A percentile compares a stretch with the other conserved stretches of the same genome.
phyloP scores from a whole-genome alignment of 331 rosid species.

The Phaseolus coccineus region DNA sequence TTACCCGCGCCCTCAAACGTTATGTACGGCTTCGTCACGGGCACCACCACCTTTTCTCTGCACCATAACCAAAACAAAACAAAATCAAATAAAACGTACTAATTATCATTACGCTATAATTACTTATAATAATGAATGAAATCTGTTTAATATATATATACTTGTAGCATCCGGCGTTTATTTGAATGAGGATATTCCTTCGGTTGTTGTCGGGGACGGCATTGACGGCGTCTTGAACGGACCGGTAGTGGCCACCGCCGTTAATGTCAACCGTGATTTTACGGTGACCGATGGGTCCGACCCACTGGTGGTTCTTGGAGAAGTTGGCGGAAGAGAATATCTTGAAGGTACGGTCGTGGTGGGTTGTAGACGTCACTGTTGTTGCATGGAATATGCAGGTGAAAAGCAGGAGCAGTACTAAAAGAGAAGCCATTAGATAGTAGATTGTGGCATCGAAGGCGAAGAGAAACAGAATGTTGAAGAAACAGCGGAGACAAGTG shows the following conservation, averaged over 20 bases:
- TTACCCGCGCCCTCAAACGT: slow-evolving; percentile 84
- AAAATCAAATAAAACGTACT: too few relatives aligned
- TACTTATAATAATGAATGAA: neutral
- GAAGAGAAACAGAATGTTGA: slow-evolving; percentile 15
- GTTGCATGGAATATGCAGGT: slow-evolving; percentile 42
- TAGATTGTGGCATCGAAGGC: neutral
- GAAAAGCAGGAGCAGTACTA: slow-evolving; percentile 16
- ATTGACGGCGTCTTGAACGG: slow-evolving; percentile 81
- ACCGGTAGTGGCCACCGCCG: slow-evolving; percentile 66
- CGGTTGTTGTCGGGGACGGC: slow-evolving; percentile 68
- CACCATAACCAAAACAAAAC: neutral
- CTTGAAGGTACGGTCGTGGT: slow-evolving; percentile 1
- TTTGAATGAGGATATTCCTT: slow-evolving; percentile 64
- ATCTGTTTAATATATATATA: neutral
- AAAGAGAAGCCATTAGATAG: slow-evolving; percentile 48
- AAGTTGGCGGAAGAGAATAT: slow-evolving; percentile 32
- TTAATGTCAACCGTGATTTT: slow-evolving; percentile 60
- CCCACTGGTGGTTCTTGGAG: slow-evolving; percentile 52
- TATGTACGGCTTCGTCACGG: slow-evolving; percentile 85
- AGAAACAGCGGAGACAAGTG: neutral
- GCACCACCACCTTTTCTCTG: slow-evolving; percentile 92
- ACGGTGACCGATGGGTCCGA: slow-evolving; percentile 72
- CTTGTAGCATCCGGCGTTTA: slow-evolving; percentile 74
- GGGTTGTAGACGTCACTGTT: neutral
- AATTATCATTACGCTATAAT: too few relatives aligned